A percentile compares a stretch with the other conserved stretches of the same genome.
phyloP scores from a whole-genome alignment of 108 stramenopile genomes.

The Cylindrotheca closterium region DNA sequence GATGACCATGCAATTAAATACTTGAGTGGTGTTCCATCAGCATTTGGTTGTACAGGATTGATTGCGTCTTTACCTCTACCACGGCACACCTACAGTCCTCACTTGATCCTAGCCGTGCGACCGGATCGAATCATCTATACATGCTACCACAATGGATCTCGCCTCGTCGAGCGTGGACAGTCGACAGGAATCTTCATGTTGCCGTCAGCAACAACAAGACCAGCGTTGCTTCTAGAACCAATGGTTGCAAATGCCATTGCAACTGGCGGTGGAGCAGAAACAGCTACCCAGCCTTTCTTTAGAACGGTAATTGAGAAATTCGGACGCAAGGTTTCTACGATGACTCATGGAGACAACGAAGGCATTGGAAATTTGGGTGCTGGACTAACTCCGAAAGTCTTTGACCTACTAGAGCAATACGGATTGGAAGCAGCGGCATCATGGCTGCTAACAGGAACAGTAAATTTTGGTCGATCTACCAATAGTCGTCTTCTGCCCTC shows the following conservation, averaged over 20 bases:
- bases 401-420: slow-evolving; percentile 58
- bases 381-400: slow-evolving; percentile 65
- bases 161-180: slow-evolving; percentile 54
- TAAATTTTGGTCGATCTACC: slow-evolving; percentile 36
- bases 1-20: slow-evolving; percentile 53
- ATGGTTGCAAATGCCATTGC: slow-evolving; percentile 81
- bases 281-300: slow-evolving; percentile 23
- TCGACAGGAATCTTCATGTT: slow-evolving; percentile 45
- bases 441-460: slow-evolving; percentile 69
- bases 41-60: slow-evolving; percentile 44
- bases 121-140: slow-evolving; percentile 70
- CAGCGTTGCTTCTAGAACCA: slow-evolving; percentile 76
- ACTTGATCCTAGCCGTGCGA: slow-evolving; percentile 55
- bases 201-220: slow-evolving; percentile 57
- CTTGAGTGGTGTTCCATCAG: slow-evolving; percentile 56
- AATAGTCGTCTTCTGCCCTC: slow-evolving; percentile 61
- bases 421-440: slow-evolving; percentile 61
- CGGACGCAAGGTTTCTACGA: slow-evolving; percentile 69
- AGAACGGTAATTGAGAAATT: slow-evolving; percentile 74
- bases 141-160: slow-evolving; percentile 42
- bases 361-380: slow-evolving; percentile 72
- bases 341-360: slow-evolving; percentile 74
- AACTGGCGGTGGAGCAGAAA: slow-evolving; percentile 33
- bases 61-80: slow-evolving; percentile 57
- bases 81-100: slow-evolving; percentile 27